Evolutionary conservation across 495 filamentous ascomycete genomes (phyloP).

Genomic region (Antarctomyces pellizariae): DNA sequence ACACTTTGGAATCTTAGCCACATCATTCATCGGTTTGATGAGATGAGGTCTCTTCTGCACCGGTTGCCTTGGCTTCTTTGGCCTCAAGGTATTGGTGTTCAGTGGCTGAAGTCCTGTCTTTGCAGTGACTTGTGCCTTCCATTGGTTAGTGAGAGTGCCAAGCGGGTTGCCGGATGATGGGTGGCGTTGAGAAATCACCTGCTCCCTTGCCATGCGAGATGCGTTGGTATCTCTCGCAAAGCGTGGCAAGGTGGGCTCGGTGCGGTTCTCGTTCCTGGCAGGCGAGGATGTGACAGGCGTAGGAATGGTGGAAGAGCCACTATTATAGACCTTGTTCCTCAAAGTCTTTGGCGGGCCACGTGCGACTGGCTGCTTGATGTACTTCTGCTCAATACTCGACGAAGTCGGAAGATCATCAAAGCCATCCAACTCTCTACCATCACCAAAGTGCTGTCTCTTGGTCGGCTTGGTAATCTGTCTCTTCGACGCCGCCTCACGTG

Average conservation of each 20-base stretch:
- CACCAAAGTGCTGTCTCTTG: conserved; percentile 58
- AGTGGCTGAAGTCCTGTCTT: conserved; percentile 19
- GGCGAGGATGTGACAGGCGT: no score
- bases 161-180: conserved; percentile 26
- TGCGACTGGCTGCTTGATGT: conserved; percentile 51
- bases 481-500: conserved; percentile 34
- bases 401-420: conserved; percentile 95
- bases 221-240: conserved; percentile 91
- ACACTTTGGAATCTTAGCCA: conserved; percentile 41
- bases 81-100: conserved; percentile 18
- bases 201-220: conserved; percentile 72
- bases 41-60: conserved; percentile 40
- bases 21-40: conserved; percentile 44
- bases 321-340: conserved; percentile 36
- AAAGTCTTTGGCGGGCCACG: conserved; percentile 40
- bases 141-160: conserved; percentile 45
- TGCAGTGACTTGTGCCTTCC: conserved; percentile 49
- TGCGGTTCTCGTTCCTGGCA: conserved; percentile 26
- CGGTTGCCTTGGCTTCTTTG: conserved; percentile 32
- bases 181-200: conserved; percentile 40
- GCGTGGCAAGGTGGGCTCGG: conserved; percentile 38
- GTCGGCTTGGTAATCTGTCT: conserved; percentile 50
- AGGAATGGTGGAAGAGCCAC: no score
- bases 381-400: conserved; percentile 54
- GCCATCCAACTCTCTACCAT: conserved; percentile 72